These are phyloP conservation scores for Aphanomyces euteiches DNA, from an alignment of 352 stramenopile genomes.

Conservation along the genomic window DNA sequence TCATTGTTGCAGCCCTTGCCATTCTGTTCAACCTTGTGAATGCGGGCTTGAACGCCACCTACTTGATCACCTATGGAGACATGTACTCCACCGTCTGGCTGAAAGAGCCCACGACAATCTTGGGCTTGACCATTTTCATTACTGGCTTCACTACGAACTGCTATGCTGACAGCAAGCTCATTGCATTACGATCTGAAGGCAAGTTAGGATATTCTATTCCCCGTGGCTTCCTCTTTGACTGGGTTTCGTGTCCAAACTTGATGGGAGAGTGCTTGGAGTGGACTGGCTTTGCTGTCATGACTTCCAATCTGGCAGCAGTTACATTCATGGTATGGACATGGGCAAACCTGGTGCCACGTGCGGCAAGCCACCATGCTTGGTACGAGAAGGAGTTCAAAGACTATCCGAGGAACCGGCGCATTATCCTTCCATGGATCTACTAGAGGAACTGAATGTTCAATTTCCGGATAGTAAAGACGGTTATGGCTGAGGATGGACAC, in stretches of 20 bases:
- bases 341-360: slow-evolving; percentile 18
- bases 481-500: not conserved
- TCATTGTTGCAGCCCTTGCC: slow-evolving; percentile 50
- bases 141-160: slow-evolving; percentile 58
- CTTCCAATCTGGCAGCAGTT: slow-evolving; percentile 44
- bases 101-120: slow-evolving; percentile 35
- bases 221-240: slow-evolving; percentile 56
- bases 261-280: slow-evolving; percentile 74
- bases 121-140: slow-evolving; percentile 47
- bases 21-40: slow-evolving; percentile 72
- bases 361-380: not conserved
- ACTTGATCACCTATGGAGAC: slow-evolving; percentile 51
- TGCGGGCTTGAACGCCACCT: slow-evolving; percentile 63
- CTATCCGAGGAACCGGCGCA: not conserved
- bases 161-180: slow-evolving; percentile 64
- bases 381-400: not conserved
- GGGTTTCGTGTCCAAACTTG: slow-evolving; percentile 73
- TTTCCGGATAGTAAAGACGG: not conserved
- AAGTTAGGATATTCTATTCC: slow-evolving; percentile 62
- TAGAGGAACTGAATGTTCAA: not conserved
- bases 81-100: slow-evolving; percentile 39
- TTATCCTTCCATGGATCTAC: not conserved
- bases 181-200: slow-evolving; percentile 53
- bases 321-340: slow-evolving; percentile 30
- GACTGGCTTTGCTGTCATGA: slow-evolving; percentile 58